Base-by-base conservation (phyloP, 2,329 filamentous ascomycete species). In the Penicillium sp. region DNA sequence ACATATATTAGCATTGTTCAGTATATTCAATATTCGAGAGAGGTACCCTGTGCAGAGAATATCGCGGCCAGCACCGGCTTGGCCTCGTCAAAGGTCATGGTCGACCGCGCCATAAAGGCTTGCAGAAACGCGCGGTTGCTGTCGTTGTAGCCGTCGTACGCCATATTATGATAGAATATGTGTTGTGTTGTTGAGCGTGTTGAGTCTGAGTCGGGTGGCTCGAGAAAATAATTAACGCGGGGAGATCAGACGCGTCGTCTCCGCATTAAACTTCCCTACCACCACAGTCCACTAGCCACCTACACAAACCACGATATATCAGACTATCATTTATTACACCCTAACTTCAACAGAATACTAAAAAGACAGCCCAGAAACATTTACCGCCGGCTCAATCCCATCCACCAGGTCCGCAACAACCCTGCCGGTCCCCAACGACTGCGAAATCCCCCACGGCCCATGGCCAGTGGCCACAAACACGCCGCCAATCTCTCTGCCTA, bases 51-150 rank as follows among this genome's bases (percentile, higher is more conserved):
- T 11, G 82, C 83, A 8, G 83, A 86, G 63, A 88, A 79, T 55
- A 97, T 93, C 30, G 81, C 83, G 3, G 92, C 90, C 14, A 97
- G 79, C 23, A 97, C 77, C 0, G 84, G 83, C 65, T 85, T 85
- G 12, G 87, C 86, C 65, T 95, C 85, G 53, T 84, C 79, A 61
- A 89, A 84, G 0, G 90, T 95, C 71, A 97, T 80, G 46, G 85
- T 84, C 21, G 89, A 88, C 50, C 87, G 85, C 3, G 89, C 85
- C 71, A 97, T 81, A 63, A 99, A 86, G 49, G 90, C 89, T 74
- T 99, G 94, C 0, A 97, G 79, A 68, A 99, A 96, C 8, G 93
- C 92, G 57, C 91, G 87, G 70, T 97, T 89, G 60, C 81, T 81
- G 68, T 95, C 79, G 64, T 80, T 75, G 65, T 86, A 86, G 57